A percentile compares a stretch with the other conserved stretches of the same genome.
Conservation (phyloP, 805 yeast species). For the Saccharomycopsis sp. region DNA sequence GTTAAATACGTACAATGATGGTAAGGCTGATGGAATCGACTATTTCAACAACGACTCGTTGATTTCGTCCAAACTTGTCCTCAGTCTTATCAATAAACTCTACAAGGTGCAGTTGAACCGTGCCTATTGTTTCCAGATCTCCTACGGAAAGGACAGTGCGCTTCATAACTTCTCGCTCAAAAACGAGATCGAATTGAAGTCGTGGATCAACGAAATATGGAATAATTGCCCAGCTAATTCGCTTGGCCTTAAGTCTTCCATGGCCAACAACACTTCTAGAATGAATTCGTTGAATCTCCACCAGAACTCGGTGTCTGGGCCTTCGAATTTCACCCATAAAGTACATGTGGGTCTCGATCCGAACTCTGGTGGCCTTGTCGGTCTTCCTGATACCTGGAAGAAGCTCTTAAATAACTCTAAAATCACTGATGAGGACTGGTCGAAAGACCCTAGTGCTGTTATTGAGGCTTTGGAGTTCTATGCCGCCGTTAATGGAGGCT, state of each 20-base stretch:
- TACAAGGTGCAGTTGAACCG: conserved; percentile 26
- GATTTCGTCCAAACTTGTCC: conserved; percentile 7
- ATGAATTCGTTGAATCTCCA: conserved; percentile 2
- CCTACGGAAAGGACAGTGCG: conserved; percentile 10
- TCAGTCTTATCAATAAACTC: conserved; percentile 9
- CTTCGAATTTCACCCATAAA: conserved; percentile 90
- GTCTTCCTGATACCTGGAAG: conserved; percentile 93
- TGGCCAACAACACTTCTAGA: not conserved
- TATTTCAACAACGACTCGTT: conserved; percentile 20
- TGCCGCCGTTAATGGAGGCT: conserved; percentile 18
- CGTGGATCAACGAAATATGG: conserved; percentile 21
- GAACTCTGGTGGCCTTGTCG: conserved; percentile 79
- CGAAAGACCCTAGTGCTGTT: conserved; percentile 91
- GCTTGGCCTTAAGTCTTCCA: conserved; percentile 12
- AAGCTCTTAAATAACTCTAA: conserved; percentile 77
- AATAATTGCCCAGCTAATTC: conserved; percentile 20
- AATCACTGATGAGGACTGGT: conserved; percentile 86
- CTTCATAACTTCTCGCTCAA: conserved; percentile 14
- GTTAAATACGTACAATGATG: conserved; percentile 19
- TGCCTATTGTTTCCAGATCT: conserved; percentile 24
- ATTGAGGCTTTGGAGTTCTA: conserved; percentile 78
- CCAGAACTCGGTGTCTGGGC: conserved; percentile 59
- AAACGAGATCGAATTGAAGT: conserved; percentile 20
- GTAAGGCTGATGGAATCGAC: conserved; percentile 22
- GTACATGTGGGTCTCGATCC: conserved; percentile 88